Evolutionary conservation across 1,284 basidiomycete genomes (phyloP), one percentile per base, ranked within the genome.

Genomic region (Lignosus rhinocerotis): DNA sequence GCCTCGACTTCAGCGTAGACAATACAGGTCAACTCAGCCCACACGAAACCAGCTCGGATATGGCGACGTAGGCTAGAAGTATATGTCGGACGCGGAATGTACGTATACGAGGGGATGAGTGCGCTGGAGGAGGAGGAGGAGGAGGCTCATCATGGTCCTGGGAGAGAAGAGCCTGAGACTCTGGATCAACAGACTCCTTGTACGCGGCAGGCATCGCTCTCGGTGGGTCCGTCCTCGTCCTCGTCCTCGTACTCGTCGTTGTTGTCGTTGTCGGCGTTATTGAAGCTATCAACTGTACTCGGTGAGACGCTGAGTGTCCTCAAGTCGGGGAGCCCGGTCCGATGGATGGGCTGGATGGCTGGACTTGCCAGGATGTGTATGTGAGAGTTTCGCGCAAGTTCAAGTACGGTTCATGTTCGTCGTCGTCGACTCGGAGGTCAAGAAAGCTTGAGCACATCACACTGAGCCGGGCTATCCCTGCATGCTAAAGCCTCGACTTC

Each of bases 121-220:
- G 51, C 11, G 54, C 16, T 19, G 42, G 44, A 30, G 30, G n/a
- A n/a, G n/a, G n/a, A n/a, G n/a, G n/a, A n/a, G n/a, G n/a, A n/a
- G n/a, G 21, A 16, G 43, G 43, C 19, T 54, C 52, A 10, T 55
- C 41, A 55, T 44, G 51, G 14, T 62, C 56, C 42, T 58, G 56
- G 4, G 60, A 32, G 17, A 64, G 63, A 17, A 64, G 60, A 21
- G 63, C 55, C 33, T 60, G 58, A 2, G 60, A 58, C 39, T 64
- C 63, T 17, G 63, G 63, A 42, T 62, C 63, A 0, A 38, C 33
- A n/a, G 51, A 46, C 45, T 61, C 59, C 36, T 61, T 64, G 59
- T 61, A 64, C 7, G 56, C 30, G 30, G 56, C 34, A 41, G 62
- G 54, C 62, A 63, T 63, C 14, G 56, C 19, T 42, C 17, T 31